Evolutionary conservation across 169 alveolate species (phyloP).

Genomic region (Plasmodium knowlesi): DNA sequence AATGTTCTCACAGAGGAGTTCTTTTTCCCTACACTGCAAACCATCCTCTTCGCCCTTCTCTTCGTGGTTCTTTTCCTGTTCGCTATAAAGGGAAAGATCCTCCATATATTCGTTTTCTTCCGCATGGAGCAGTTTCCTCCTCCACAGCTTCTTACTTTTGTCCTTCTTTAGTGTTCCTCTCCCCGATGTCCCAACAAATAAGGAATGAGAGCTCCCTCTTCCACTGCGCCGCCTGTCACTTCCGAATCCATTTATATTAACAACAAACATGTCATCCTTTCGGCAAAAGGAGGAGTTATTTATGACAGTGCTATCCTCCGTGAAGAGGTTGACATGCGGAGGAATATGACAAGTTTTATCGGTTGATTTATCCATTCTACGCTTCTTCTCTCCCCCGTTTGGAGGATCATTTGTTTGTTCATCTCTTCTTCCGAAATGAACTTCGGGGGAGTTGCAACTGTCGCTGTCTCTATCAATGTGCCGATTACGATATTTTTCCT

Average conservation of each 20-base stretch:
- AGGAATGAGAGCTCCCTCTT: background rate
- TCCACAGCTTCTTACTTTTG: background rate
- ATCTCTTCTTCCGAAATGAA: background rate
- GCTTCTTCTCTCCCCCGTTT: background rate
- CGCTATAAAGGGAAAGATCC: conserved; percentile 1
- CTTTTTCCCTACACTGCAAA: background rate
- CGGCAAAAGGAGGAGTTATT: background rate
- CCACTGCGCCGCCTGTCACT: background rate
- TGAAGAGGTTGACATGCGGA: background rate
- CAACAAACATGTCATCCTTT: background rate
- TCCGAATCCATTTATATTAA: background rate
- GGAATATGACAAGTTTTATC: background rate
- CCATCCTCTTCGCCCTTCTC: background rate
- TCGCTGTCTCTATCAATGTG: background rate
- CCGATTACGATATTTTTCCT: background rate
- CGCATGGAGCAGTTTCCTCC: background rate
- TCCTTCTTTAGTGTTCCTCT: background rate
- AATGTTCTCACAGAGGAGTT: background rate
- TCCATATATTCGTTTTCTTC: background rate
- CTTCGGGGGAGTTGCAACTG: background rate
- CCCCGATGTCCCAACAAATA: background rate
- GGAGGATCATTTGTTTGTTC: background rate
- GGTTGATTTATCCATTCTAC: too few species aligned
- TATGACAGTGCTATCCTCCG: background rate
- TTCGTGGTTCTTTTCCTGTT: too few species aligned